phyloP scores from a whole-genome alignment of 768 basidiomycete species.

The Ramaria rubella region DNA sequence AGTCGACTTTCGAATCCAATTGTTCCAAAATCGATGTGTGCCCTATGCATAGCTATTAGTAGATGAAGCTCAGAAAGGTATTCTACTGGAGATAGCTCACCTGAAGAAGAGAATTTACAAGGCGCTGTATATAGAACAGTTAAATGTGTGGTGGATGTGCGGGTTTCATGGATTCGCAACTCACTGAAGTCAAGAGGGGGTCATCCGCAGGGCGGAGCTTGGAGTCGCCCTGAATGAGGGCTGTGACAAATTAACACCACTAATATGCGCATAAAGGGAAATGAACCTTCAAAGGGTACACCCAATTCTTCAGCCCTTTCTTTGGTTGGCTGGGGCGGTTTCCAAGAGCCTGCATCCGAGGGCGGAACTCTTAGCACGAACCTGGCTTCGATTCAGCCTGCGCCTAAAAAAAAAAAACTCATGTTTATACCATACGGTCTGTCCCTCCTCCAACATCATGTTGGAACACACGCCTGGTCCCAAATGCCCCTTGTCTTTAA shows the following conservation, averaged over 20 bases:
- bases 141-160: not conserved
- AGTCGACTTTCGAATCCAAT: conserved; percentile 84
- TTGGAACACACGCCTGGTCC: conserved; percentile 57
- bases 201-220: conserved; percentile 53
- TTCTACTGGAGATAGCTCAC: conserved; percentile 29
- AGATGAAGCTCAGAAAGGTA: not conserved
- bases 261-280: conserved; percentile 9
- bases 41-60: conserved; percentile 32
- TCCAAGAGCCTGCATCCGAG: not conserved
- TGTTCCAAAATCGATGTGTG: conserved; percentile 79
- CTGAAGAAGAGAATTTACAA: conserved; percentile 50
- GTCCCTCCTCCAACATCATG: conserved; percentile 71
- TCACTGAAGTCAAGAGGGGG: conserved; percentile 62
- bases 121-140: conserved; percentile 34
- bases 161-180: not conserved
- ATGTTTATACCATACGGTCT: conserved; percentile 46
- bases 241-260: conserved; percentile 17
- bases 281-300: conserved; percentile 36
- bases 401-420: not conserved
- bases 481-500: conserved; percentile 65
- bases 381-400: not conserved
- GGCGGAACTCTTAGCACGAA: conserved; percentile 9
- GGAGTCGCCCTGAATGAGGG: conserved; percentile 38
- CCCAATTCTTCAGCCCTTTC: conserved; percentile 30
- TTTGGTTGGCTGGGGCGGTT: conserved; percentile 29